A percentile compares a stretch with the other conserved stretches of the same genome.
Conservation (phyloP, 768 basidiomycete genomes). For the Trichaptum fuscoviolaceum region DNA sequence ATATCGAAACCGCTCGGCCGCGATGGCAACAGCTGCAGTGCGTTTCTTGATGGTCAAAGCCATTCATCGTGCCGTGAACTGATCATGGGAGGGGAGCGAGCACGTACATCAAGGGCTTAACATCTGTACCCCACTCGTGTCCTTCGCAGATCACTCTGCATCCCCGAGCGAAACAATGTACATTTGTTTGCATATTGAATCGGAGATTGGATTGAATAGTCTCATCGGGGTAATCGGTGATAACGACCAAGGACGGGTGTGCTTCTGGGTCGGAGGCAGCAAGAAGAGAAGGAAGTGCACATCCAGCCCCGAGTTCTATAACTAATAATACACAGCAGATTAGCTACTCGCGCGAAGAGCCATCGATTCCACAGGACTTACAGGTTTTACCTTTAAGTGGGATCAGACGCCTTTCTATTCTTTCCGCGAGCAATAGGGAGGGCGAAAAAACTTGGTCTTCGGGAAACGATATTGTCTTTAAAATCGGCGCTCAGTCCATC, state of each 20-base stretch:
- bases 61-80: not conserved
- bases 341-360: not conserved
- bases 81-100: not conserved
- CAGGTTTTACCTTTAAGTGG: constrained; percentile 37
- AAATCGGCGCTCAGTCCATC: constrained; percentile 5
- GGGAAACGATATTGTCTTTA: constrained; percentile 62
- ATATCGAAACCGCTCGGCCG: constrained; percentile 40
- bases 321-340: constrained; percentile 30
- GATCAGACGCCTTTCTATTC: constrained; percentile 53
- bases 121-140: constrained; percentile 63
- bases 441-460: constrained; percentile 75
- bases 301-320: constrained; percentile 68
- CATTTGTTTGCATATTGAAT: constrained; percentile 51
- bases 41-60: not conserved
- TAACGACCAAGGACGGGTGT: constrained; percentile 49
- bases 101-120: constrained; percentile 42
- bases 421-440: constrained; percentile 58
- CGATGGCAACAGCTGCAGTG: not conserved
- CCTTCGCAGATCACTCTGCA: constrained; percentile 43
- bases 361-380: constrained; percentile 2
- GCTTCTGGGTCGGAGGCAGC: constrained; percentile 34
- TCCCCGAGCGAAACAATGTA: constrained; percentile 24
- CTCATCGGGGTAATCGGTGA: constrained; percentile 67
- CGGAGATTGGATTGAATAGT: constrained; percentile 52
- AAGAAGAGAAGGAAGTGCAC: constrained; percentile 62